Conservation (phyloP, 2,329 filamentous ascomycete genomes). For the Aureobasidium subglaciale region DNA sequence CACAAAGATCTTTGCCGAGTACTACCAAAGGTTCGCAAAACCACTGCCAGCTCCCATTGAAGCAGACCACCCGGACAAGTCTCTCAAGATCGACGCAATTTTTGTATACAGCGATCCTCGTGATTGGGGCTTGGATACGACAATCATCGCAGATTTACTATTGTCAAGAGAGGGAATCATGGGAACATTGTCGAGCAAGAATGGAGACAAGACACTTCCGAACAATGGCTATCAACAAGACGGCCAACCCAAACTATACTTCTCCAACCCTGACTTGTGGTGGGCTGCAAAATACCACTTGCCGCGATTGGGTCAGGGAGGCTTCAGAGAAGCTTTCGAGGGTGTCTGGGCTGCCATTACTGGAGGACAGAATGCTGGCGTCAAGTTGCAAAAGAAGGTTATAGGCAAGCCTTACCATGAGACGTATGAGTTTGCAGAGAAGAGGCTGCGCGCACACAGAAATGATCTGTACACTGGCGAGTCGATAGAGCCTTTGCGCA, state of each 20-base stretch:
- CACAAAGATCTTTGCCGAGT: constrained; percentile 55
- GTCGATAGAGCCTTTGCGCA: constrained; percentile 45
- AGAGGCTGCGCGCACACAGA: constrained; percentile 58
- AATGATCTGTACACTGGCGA: constrained; percentile 37
- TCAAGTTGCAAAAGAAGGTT: constrained; percentile 55
- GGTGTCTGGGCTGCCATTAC: constrained; percentile 74
- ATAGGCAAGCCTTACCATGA: constrained; percentile 75
- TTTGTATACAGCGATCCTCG: constrained; percentile 94
- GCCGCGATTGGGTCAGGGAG: constrained; percentile 84
- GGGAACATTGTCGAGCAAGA: constrained; percentile 70
- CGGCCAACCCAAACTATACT: constrained; percentile 73
- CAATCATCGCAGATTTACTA: constrained; percentile 76
- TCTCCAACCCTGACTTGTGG: constrained; percentile 82
- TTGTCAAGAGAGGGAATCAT: constrained; percentile 71
- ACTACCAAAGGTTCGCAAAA: constrained; percentile 53
- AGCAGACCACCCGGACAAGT: constrained; percentile 37
- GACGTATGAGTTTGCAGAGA: constrained; percentile 81
- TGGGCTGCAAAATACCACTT: constrained; percentile 83
- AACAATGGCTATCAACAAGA: constrained; percentile 78
- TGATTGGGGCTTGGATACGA: constrained; percentile 88
- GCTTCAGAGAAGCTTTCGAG: constrained; percentile 73
- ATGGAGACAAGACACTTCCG: constrained; percentile 56
- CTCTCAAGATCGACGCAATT: constrained; percentile 77
- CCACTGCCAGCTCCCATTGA: constrained; percentile 50
- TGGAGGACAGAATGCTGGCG: constrained; percentile 37